Conservation (phyloP, 495 filamentous ascomycete genomes). For the Jackrogersella multiformis region DNA sequence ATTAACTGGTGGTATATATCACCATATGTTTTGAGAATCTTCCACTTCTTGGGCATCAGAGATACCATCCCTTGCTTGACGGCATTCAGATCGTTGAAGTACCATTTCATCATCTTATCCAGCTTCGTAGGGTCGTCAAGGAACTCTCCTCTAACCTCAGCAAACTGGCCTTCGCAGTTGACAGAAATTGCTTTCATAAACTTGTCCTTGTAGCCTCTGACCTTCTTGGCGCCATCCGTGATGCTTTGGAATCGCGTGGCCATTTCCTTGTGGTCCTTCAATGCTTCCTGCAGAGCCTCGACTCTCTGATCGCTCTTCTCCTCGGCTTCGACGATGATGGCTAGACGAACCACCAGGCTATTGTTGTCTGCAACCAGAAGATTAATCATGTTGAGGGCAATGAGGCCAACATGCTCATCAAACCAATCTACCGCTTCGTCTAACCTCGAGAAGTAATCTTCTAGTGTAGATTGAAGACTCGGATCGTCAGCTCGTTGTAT, state of each 20-base stretch:
- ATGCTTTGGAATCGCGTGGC: slow-evolving; percentile 94
- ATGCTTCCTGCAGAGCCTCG: slow-evolving; percentile 87
- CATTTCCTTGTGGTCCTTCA: slow-evolving; percentile 93
- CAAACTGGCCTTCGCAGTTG: slow-evolving; percentile 76
- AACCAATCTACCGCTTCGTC: slow-evolving; percentile 92
- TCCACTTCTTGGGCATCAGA: slow-evolving; percentile 97
- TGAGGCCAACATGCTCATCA: slow-evolving; percentile 89
- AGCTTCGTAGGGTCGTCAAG: slow-evolving; percentile 81
- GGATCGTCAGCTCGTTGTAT: slow-evolving; percentile 77
- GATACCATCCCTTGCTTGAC: slow-evolving; percentile 88
- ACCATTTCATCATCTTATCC: slow-evolving; percentile 90
- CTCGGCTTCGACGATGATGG: slow-evolving; percentile 91
- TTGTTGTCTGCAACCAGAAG: slow-evolving; percentile 84
- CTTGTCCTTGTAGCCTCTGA: slow-evolving; percentile 97
- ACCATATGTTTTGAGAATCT: slow-evolving; percentile 88
- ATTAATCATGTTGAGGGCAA: slow-evolving; percentile 89
- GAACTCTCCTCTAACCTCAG: slow-evolving; percentile 77
- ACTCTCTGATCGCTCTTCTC: slow-evolving; percentile 95
- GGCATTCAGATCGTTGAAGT: slow-evolving; percentile 94
- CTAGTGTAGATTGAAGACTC: slow-evolving; percentile 78
- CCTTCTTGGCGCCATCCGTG: slow-evolving; percentile 85
- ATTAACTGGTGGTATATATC: slow-evolving; percentile 91
- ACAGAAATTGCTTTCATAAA: slow-evolving; percentile 83
- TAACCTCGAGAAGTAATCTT: slow-evolving; percentile 87
- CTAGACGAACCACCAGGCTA: slow-evolving; percentile 88